A percentile compares a stretch with the other conserved stretches of the same genome.
These are phyloP conservation scores for Iberis amara DNA, from an alignment of 441 rosid species.

Conservation along the genomic window DNA sequence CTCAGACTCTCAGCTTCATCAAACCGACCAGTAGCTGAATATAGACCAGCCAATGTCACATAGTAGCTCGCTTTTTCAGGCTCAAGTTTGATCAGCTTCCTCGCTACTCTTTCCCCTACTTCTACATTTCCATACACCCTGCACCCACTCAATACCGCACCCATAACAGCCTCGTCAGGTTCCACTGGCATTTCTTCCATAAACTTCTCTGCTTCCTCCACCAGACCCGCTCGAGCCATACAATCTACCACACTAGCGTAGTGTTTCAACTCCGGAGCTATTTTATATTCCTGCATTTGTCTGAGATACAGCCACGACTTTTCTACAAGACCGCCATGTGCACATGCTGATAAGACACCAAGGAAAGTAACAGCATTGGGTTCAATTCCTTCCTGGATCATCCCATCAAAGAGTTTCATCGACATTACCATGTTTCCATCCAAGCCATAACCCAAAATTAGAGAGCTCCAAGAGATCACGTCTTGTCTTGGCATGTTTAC, in stretches of 20 bases:
- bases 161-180: constrained; percentile 53
- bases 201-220: constrained; percentile 54
- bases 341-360: constrained; percentile 57
- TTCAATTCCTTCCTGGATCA: constrained; percentile 31
- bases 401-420: constrained; percentile 38
- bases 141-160: constrained; percentile 48
- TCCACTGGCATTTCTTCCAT: constrained; percentile 47
- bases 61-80: constrained; percentile 47
- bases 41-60: constrained; percentile 47
- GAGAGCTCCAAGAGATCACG: constrained; percentile 62
- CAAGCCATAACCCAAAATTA: constrained; percentile 53
- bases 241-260: constrained; percentile 52
- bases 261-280: constrained; percentile 45
- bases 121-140: constrained; percentile 48
- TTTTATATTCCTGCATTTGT: constrained; percentile 36
- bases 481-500: constrained; percentile 38
- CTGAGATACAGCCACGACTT: constrained; percentile 35
- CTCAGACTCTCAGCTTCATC: constrained; percentile 49
- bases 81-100: constrained; percentile 38
- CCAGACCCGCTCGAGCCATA: constrained; percentile 45
- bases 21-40: constrained; percentile 39
- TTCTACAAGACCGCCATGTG: constrained; percentile 53
- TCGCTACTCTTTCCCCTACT: constrained; percentile 55
- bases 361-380: constrained; percentile 65
- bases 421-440: constrained; percentile 36